These are phyloP conservation scores for Annulohypoxylon stygium DNA, from an alignment of 495 filamentous ascomycete genomes.

Conservation along the genomic window DNA sequence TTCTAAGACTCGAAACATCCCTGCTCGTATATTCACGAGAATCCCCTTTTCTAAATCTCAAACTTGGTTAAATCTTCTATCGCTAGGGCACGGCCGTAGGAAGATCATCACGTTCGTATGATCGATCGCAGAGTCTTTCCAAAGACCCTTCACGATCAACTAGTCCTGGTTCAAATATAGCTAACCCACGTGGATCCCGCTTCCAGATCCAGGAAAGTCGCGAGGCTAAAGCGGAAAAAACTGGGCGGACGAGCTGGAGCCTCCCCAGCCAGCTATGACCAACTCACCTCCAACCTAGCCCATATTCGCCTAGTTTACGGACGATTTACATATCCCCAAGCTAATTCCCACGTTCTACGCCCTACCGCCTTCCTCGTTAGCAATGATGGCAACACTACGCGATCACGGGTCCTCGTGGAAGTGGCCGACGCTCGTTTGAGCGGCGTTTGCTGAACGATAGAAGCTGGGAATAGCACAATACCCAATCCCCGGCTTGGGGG, in stretches of 20 bases:
- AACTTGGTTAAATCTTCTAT: slow-evolving; percentile 6
- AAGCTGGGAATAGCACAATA: background rate
- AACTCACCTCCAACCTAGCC: slow-evolving; percentile 21
- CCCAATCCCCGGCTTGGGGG: background rate
- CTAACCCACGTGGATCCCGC: slow-evolving; percentile 37
- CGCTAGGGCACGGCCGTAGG: slow-evolving; percentile 6
- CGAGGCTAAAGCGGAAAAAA: slow-evolving; percentile 26
- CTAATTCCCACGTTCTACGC: slow-evolving; percentile 20
- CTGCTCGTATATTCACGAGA: background rate
- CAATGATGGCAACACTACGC: slow-evolving; percentile 38
- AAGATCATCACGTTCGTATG: slow-evolving; percentile 12
- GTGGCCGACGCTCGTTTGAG: background rate
- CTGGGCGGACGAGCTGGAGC: slow-evolving; percentile 27
- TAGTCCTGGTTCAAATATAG: slow-evolving; percentile 26
- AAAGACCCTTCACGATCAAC: slow-evolving; percentile 25
- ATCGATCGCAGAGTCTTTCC: slow-evolving; percentile 48
- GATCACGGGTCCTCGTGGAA: slow-evolving; percentile 13
- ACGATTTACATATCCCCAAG: background rate
- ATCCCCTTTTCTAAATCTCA: background rate
- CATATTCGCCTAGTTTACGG: slow-evolving; percentile 16
- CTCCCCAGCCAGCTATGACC: slow-evolving; percentile 5
- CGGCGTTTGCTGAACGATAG: background rate
- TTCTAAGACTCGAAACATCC: background rate
- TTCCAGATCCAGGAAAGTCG: slow-evolving; percentile 29
- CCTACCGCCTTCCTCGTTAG: slow-evolving; percentile 16